Evolutionary conservation across 768 basidiomycete species (phyloP).

Genomic region (Hypsizygus marmoreus): DNA sequence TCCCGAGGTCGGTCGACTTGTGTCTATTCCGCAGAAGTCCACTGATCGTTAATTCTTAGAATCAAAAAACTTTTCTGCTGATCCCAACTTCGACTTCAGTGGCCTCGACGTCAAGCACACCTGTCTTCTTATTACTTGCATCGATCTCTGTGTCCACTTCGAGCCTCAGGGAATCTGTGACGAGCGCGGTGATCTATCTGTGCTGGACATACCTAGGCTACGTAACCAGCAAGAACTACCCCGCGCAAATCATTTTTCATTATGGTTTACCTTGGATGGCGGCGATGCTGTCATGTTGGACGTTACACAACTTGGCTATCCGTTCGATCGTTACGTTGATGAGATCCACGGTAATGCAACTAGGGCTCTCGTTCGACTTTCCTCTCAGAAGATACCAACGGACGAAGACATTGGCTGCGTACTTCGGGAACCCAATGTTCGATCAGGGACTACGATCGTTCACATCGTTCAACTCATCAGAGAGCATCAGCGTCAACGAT

Average conservation of each 20-base stretch:
- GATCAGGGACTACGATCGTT: conserved; percentile 11
- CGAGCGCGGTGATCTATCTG: conserved; percentile 18
- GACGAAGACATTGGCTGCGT: conserved; percentile 17
- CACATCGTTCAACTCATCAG: conserved; percentile 14
- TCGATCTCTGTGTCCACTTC: conserved; percentile 20
- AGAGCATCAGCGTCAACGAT: conserved; percentile 13
- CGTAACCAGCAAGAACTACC: conserved; percentile 13
- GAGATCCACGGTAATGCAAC: conserved; percentile 1
- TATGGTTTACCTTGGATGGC: conserved; percentile 17
- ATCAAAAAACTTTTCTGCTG: too few species aligned
- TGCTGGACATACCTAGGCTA: conserved; percentile 5
- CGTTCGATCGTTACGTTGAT: conserved; percentile 1
- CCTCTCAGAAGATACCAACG: conserved; percentile 11
- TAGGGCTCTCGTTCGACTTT: conserved; percentile 6
- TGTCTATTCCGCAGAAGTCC: too few species aligned
- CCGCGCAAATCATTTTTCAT: conserved; percentile 21
- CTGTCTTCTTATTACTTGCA: conserved; percentile 13
- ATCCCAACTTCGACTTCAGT: too few species aligned
- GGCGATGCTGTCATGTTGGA: conserved; percentile 14
- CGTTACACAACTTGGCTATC: conserved; percentile 11
- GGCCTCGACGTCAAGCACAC: too few species aligned
- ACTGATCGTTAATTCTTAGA: too few species aligned
- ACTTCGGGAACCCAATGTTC: conserved; percentile 11
- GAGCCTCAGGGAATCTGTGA: conserved; percentile 21
- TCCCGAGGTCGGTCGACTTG: too few species aligned